These are phyloP conservation scores for Nematodospora anomalae DNA, from an alignment of 1,139 yeast species.

Conservation along the genomic window DNA sequence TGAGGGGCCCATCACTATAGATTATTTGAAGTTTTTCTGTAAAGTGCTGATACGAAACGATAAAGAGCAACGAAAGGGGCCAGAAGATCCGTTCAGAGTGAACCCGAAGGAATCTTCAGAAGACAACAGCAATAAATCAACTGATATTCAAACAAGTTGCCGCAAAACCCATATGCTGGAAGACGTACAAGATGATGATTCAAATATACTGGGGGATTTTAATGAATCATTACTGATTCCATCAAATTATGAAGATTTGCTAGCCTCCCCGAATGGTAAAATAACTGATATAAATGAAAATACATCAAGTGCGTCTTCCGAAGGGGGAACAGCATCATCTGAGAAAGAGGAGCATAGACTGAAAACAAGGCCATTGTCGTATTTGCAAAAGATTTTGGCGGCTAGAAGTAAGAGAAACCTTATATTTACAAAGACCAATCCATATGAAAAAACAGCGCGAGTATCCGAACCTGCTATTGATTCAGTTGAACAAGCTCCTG, in stretches of 20 bases:
- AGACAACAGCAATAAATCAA: not conserved
- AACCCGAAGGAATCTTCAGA: not conserved
- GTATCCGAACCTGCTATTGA: no score
- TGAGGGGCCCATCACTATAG: conserved; percentile 41
- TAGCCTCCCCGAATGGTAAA: conserved; percentile 3
- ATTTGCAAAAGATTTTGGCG: conserved; percentile 25
- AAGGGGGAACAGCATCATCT: not conserved
- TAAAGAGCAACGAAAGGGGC: conserved; percentile 16
- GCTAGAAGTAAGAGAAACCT: conserved; percentile 5
- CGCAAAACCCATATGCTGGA: not conserved
- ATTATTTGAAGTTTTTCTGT: conserved; percentile 38
- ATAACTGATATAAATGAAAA: not conserved
- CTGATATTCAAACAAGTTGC: not conserved
- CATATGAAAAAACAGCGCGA: no score
- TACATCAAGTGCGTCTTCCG: not conserved
- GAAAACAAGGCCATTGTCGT: conserved; percentile 20
- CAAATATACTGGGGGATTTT: conserved; percentile 10
- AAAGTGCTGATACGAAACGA: conserved; percentile 22
- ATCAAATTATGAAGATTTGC: conserved; percentile 5
- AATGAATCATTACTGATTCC: conserved; percentile 6
- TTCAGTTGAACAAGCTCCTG: no score
- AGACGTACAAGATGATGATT: conserved; percentile 6
- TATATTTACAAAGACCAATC: not conserved
- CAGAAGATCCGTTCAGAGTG: conserved; percentile 1
- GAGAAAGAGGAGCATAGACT: not conserved